Percentiles rank a stretch among this genome's conserved stretches.
phyloP scores from a whole-genome alignment of 2,329 filamentous ascomycete genomes.

The Penicillium sp. region DNA sequence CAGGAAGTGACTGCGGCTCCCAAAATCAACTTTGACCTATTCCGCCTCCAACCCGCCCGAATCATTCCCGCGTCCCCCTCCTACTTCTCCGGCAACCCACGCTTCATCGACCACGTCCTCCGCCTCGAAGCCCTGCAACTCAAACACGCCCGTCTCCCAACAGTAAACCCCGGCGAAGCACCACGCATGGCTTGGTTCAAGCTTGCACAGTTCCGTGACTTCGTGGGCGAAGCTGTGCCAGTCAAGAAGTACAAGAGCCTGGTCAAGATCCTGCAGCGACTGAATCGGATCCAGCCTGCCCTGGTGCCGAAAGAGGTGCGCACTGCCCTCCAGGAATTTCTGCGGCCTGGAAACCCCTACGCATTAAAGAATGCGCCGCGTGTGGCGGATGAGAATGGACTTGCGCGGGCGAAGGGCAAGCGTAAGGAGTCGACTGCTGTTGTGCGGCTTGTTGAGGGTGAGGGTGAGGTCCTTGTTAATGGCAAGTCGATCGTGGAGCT shows the following conservation, averaged over 20 bases:
- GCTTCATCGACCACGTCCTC: constrained; percentile 83
- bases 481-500: constrained; percentile 78
- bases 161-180: constrained; percentile 63
- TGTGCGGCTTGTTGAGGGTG: constrained; percentile 88
- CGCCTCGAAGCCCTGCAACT: constrained; percentile 69
- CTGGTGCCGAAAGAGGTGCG: constrained; percentile 71
- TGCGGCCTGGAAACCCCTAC: constrained; percentile 71
- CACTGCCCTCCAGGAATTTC: constrained; percentile 67
- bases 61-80: constrained; percentile 81
- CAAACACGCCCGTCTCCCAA: constrained; percentile 73
- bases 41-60: constrained; percentile 58
- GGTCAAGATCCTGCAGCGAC: constrained; percentile 70
- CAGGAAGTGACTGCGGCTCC: constrained; percentile 28
- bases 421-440: constrained; percentile 85
- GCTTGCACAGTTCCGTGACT: constrained; percentile 71
- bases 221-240: constrained; percentile 71
- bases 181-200: constrained; percentile 80
- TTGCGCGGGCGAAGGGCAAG: constrained; percentile 76
- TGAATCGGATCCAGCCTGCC: constrained; percentile 82
- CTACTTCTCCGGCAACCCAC: constrained; percentile 88
- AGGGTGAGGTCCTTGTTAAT: constrained; percentile 86
- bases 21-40: constrained; percentile 34
- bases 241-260: constrained; percentile 77
- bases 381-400: constrained; percentile 72
- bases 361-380: constrained; percentile 63